Percentiles rank a stretch among this genome's conserved stretches.
These are phyloP conservation scores for Stentor coeruleus DNA, from an alignment of 73 alveolate species.

Conservation along the genomic window DNA sequence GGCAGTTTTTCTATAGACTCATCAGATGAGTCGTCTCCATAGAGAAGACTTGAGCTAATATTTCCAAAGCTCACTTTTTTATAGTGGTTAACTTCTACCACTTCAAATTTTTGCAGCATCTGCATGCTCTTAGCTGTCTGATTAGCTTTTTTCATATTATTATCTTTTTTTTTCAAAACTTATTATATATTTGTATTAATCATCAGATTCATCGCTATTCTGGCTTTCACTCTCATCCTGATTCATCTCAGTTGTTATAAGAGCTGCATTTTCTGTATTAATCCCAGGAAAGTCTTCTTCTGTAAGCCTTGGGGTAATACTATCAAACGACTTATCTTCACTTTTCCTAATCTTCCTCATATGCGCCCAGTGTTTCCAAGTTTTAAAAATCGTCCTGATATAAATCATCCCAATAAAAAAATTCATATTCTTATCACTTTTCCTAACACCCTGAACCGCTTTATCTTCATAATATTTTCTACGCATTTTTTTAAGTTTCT, in stretches of 20 bases:
- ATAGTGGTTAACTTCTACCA: too few relatives aligned
- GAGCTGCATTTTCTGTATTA: neutral
- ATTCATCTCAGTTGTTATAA: too few relatives aligned
- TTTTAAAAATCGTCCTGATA: neutral
- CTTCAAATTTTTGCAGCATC: too few relatives aligned
- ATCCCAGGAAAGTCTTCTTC: slow-evolving; percentile 21
- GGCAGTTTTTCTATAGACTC: neutral
- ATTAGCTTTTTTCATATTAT: too few relatives aligned
- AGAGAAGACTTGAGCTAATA: neutral
- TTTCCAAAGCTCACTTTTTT: neutral
- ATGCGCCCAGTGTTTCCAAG: slow-evolving; percentile 17
- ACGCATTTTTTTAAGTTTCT: slow-evolving; percentile 4
- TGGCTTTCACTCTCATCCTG: too few relatives aligned
- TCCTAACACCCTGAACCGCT: neutral
- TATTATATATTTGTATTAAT: too few relatives aligned
- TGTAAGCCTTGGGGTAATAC: slow-evolving; percentile 8
- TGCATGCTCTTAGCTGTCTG: too few relatives aligned
- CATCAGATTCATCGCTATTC: too few relatives aligned
- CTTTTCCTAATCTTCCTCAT: neutral
- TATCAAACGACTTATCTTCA: too few relatives aligned
- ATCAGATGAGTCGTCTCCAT: neutral
- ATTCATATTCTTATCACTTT: neutral
- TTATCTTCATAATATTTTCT: neutral
- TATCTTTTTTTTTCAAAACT: too few relatives aligned
- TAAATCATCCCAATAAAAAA: slow-evolving; percentile 15